Evolutionary conservation across 2,329 filamentous ascomycete genomes (phyloP).

Genomic region (Trichoderma koningii): DNA sequence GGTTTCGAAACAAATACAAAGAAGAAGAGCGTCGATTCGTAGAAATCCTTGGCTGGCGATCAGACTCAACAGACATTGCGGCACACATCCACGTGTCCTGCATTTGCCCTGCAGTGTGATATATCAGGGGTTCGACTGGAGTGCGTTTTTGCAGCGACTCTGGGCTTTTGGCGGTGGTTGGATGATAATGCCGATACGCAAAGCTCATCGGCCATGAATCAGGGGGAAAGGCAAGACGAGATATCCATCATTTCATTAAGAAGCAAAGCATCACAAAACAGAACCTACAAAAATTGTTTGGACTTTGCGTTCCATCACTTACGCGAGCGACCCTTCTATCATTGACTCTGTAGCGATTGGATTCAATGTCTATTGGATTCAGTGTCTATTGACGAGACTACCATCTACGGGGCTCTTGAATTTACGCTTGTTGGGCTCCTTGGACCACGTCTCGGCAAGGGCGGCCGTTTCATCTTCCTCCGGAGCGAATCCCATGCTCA

Average conservation of each 20-base stretch:
- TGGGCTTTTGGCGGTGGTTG: constrained; percentile 13
- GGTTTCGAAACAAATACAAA: background rate
- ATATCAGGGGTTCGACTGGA: background rate
- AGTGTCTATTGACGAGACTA: constrained; percentile 50
- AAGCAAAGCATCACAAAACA: background rate
- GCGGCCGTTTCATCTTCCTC: constrained; percentile 79
- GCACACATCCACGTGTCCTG: background rate
- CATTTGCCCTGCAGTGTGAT: constrained; percentile 3
- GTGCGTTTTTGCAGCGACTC: background rate
- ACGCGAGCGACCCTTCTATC: background rate
- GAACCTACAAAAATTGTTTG: background rate
- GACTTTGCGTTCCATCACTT: constrained; percentile 10
- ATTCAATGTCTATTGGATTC: constrained; percentile 40
- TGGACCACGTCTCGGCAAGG: constrained; percentile 78
- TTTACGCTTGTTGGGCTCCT: constrained; percentile 50
- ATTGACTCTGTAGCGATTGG: constrained; percentile 21
- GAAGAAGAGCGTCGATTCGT: background rate
- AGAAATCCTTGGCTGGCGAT: constrained; percentile 8
- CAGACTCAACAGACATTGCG: constrained; percentile 6
- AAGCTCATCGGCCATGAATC: constrained; percentile 9
- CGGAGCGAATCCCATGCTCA: constrained; percentile 66
- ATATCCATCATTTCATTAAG: constrained; percentile 21
- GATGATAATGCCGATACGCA: constrained; percentile 20
- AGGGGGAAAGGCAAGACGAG: background rate
- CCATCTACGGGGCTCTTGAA: constrained; percentile 59